These are phyloP conservation scores for Sechiopsis laciniata DNA, from an alignment of 306 rosid genomes.

Conservation along the genomic window DNA sequence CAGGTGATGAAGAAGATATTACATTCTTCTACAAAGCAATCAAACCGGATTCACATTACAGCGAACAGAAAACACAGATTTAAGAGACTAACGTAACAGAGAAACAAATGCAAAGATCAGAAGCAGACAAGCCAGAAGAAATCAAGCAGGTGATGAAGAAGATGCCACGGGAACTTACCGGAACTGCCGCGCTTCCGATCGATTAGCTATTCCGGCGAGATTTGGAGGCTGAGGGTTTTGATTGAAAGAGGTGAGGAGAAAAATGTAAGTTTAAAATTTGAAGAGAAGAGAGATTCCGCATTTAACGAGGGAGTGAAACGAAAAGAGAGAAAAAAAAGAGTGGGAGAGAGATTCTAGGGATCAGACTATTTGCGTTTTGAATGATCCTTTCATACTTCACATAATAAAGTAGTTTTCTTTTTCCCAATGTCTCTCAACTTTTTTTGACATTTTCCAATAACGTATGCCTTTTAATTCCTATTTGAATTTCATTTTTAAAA, in stretches of 20 bases:
- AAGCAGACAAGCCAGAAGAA: neutral
- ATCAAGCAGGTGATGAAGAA: slow-evolving; percentile 6
- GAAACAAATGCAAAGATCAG: neutral
- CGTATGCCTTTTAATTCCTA: slow-evolving; percentile 6
- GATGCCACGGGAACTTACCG: neutral
- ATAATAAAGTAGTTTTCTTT: neutral
- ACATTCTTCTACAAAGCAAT: neutral
- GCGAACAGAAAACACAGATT: neutral
- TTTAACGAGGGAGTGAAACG: neutral
- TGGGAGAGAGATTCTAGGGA: slow-evolving; percentile 2
- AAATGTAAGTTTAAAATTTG: neutral
- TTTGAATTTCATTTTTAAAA: neutral
- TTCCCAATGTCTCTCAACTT: neutral
- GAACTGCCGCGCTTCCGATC: neutral
- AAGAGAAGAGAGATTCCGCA: neutral
- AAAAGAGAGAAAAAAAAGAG: too few species aligned
- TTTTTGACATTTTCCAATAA: slow-evolving; percentile 8
- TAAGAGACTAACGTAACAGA: neutral
- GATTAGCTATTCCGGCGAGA: neutral
- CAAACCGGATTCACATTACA: neutral
- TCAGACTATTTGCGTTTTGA: neutral
- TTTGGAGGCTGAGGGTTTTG: neutral
- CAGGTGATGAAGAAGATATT: neutral
- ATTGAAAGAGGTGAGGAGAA: neutral
- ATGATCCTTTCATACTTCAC: neutral